These are phyloP conservation scores for Mycena olivaceomarginata DNA, from an alignment of 768 basidiomycete species.

Conservation along the genomic window DNA sequence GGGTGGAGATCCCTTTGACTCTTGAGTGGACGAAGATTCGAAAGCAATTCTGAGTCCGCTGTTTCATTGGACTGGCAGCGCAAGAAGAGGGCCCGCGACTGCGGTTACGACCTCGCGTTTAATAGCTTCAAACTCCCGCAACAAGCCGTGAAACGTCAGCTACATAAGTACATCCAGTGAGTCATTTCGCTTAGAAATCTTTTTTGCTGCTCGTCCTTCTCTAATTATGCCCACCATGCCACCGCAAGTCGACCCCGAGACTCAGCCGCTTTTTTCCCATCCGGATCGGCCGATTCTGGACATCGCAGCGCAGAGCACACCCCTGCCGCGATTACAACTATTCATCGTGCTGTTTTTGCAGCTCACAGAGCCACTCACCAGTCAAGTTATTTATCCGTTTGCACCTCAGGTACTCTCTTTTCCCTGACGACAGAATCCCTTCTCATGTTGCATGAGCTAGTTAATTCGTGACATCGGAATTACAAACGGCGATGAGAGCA, in stretches of 20 bases:
- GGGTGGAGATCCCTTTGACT: too few species aligned
- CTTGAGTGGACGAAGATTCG: too few species aligned
- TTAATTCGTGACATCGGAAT: constrained; percentile 81
- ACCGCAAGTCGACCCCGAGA: constrained; percentile 36
- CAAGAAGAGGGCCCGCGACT: too few species aligned
- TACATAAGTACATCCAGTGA: too few species aligned
- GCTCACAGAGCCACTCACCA: constrained; percentile 86
- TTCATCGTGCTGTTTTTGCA: constrained; percentile 83
- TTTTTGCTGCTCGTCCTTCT: too few species aligned
- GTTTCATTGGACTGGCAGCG: too few species aligned
- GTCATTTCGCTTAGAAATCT: too few species aligned
- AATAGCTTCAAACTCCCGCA: too few species aligned
- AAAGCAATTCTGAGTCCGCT: too few species aligned
- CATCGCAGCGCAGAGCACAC: constrained; percentile 61
- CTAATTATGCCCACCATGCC: constrained; percentile 19
- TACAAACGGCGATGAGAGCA: constrained; percentile 80
- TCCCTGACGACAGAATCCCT: neutral
- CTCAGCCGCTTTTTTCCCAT: constrained; percentile 32
- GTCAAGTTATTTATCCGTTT: constrained; percentile 86
- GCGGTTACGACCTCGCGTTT: too few species aligned
- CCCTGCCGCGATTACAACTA: constrained; percentile 83
- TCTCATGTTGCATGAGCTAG: constrained; percentile 53
- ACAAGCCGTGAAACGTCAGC: too few species aligned
- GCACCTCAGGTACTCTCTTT: constrained; percentile 74
- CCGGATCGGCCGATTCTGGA: constrained; percentile 21